phyloP scores from a whole-genome alignment of 2,329 filamentous ascomycete species.

The Claviceps africana region DNA sequence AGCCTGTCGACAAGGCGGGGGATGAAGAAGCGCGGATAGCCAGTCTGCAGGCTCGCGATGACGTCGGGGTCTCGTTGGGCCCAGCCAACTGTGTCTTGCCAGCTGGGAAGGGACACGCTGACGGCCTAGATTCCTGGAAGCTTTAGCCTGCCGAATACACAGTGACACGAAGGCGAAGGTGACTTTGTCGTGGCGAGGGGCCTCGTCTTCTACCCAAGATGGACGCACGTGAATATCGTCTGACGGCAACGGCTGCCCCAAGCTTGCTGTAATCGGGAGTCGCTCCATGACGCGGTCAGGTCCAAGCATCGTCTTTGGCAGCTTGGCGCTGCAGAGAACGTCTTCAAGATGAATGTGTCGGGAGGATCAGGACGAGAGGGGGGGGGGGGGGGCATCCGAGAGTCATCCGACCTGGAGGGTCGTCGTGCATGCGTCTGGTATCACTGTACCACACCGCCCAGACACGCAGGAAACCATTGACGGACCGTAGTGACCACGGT shows the following conservation, averaged over 20 bases:
- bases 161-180: neutral
- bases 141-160: neutral
- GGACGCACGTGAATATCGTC: neutral
- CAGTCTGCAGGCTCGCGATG: slow-evolving; percentile 11
- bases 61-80: slow-evolving; percentile 11
- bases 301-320: neutral
- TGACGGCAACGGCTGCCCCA: neutral
- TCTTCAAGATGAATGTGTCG: neutral
- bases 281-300: neutral
- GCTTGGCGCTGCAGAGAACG: neutral
- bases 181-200: no score
- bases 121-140: slow-evolving; percentile 9
- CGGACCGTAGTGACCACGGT: no score
- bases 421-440: no score
- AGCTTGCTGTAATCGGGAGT: neutral
- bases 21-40: slow-evolving; percentile 17
- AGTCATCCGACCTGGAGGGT: no score
- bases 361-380: slow-evolving; percentile 16
- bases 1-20: slow-evolving; percentile 12
- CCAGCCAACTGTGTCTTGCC: slow-evolving; percentile 14
- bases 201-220: neutral
- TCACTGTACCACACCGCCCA: no score
- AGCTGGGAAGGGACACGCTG: slow-evolving; percentile 18
- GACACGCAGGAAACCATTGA: no score
- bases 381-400: no score